phyloP scores from a whole-genome alignment of 768 basidiomycete genomes.

The Russula virescens region DNA sequence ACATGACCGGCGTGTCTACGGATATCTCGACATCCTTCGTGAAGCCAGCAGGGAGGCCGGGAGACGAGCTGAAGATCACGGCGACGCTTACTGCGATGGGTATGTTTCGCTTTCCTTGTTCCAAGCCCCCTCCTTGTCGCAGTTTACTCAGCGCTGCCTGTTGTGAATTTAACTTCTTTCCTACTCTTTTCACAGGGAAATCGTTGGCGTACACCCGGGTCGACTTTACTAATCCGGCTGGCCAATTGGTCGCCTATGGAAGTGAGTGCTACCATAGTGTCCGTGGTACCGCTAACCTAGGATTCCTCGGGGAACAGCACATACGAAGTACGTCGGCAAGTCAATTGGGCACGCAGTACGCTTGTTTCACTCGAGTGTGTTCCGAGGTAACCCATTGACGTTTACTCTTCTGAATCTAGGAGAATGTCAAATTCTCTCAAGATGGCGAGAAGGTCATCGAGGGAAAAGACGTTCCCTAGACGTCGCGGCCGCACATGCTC shows the following conservation, averaged over 20 bases:
- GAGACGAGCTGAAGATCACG: constrained; percentile 60
- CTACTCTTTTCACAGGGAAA: constrained; percentile 53
- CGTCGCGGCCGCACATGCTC: constrained; percentile 20
- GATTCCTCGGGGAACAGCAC: constrained; percentile 41
- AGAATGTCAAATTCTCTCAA: constrained; percentile 71
- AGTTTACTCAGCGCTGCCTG: not conserved
- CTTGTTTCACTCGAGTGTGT: not conserved
- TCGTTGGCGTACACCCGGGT: constrained; percentile 76
- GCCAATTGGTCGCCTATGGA: constrained; percentile 75
- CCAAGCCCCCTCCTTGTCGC: not conserved
- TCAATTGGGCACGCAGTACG: constrained; percentile 44
- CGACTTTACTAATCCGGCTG: constrained; percentile 61
- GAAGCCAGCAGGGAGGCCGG: constrained; percentile 64
- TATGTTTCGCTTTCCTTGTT: constrained; percentile 25
- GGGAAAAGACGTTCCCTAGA: constrained; percentile 47
- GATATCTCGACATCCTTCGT: constrained; percentile 76
- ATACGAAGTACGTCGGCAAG: constrained; percentile 81
- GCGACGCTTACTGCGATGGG: constrained; percentile 69
- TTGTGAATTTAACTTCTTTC: not conserved
- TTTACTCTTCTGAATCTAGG: constrained; percentile 35
- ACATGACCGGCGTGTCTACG: constrained; percentile 83
- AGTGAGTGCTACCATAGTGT: constrained; percentile 39
- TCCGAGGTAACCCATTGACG: constrained; percentile 34
- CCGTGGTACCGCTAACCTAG: constrained; percentile 6
- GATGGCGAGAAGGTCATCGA: constrained; percentile 71